Conservation (phyloP, 2,329 filamentous ascomycete species). For the Colletotrichum salicis region DNA sequence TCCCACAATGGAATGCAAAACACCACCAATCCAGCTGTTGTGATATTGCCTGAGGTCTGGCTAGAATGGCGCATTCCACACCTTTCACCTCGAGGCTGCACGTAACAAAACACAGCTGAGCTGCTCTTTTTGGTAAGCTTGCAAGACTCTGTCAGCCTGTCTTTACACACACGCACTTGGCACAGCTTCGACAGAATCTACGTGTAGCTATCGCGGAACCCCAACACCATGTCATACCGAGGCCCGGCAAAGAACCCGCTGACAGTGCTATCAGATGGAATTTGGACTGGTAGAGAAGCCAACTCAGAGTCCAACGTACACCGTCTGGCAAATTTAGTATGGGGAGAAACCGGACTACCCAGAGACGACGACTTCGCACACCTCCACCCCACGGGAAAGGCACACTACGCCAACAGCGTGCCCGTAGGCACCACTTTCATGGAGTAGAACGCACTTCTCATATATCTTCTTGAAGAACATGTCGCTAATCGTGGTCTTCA, state of each 20-base stretch:
- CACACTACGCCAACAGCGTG: slow-evolving; percentile 19
- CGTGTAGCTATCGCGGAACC: background rate
- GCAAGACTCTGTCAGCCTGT: background rate
- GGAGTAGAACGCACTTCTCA: background rate
- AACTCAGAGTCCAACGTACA: slow-evolving; percentile 36
- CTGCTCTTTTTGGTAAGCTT: background rate
- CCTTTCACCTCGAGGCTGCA: background rate
- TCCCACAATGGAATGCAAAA: background rate
- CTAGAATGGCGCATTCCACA: background rate
- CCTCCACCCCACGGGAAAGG: slow-evolving; percentile 19
- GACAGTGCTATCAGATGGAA: slow-evolving; percentile 37
- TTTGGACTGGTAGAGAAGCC: slow-evolving; percentile 38
- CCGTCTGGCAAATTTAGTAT: slow-evolving; percentile 35
- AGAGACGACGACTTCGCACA: slow-evolving; percentile 10
- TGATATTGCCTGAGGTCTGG: background rate
- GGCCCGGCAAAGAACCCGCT: slow-evolving; percentile 25
- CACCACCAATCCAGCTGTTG: background rate
- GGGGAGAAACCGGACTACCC: slow-evolving; percentile 10
- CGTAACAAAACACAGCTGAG: background rate
- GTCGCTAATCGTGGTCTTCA: background rate
- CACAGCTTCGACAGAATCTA: background rate
- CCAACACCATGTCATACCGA: slow-evolving; percentile 17
- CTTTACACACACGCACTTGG: background rate
- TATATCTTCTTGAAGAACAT: background rate
- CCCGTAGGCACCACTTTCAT: slow-evolving; percentile 12